Conservation (phyloP, 192 early-diverging fungal genomes). For the Umbelopsis isabellina region DNA sequence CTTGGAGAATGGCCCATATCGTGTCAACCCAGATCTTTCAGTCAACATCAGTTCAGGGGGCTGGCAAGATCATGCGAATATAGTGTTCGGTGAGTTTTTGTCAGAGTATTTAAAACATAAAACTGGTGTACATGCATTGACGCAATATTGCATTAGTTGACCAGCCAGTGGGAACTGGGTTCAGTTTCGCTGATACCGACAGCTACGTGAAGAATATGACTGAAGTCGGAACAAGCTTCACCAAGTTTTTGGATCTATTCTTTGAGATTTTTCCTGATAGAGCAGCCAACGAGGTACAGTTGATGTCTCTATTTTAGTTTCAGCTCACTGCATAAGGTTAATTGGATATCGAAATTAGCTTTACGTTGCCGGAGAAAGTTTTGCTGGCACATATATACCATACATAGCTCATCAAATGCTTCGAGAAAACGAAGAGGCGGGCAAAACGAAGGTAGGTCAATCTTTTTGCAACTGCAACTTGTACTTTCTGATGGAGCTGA, state of each 20-base stretch:
- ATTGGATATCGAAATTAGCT: slow-evolving; percentile 38
- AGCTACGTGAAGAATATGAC: slow-evolving; percentile 41
- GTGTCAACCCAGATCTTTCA: slow-evolving; percentile 45
- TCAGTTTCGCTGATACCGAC: slow-evolving; percentile 50
- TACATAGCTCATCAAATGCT: slow-evolving; percentile 48
- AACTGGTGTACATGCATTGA: background rate
- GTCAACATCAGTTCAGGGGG: slow-evolving; percentile 48
- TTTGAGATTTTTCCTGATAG: slow-evolving; percentile 54
- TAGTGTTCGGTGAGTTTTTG: slow-evolving; percentile 52
- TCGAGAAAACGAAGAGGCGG: slow-evolving; percentile 41
- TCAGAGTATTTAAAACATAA: background rate
- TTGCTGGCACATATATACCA: slow-evolving; percentile 66
- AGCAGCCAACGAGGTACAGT: slow-evolving; percentile 45
- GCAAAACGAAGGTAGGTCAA: slow-evolving; percentile 18
- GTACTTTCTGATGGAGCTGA: background rate
- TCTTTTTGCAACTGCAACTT: background rate
- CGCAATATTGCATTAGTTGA: slow-evolving; percentile 47
- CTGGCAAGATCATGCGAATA: slow-evolving; percentile 65
- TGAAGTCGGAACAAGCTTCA: slow-evolving; percentile 55
- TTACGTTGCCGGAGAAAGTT: slow-evolving; percentile 68
- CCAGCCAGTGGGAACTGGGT: slow-evolving; percentile 67
- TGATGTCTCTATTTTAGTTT: too few species aligned
- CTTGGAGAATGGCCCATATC: slow-evolving; percentile 60
- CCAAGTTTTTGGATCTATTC: slow-evolving; percentile 53
- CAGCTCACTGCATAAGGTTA: background rate